Evolutionary conservation across 306 rosid genomes (phyloP).

Genomic region (Dryas octopetala): DNA sequence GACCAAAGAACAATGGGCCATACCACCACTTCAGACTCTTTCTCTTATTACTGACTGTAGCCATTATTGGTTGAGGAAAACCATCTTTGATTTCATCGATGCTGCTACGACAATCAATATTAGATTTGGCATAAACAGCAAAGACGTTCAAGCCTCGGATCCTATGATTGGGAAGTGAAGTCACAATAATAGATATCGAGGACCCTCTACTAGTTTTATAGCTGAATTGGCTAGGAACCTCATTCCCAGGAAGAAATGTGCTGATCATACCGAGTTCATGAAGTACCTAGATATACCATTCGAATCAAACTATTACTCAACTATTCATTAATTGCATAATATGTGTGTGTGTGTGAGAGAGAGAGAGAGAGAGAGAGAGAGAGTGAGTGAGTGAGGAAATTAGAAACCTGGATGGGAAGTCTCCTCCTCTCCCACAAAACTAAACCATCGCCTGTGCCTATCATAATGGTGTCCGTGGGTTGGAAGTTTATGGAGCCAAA

Average conservation of each 20-base stretch:
- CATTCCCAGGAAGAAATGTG: background rate
- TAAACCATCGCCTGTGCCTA: no score
- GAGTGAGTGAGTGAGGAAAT: no score
- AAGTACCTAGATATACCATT: background rate
- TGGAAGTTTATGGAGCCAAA: background rate
- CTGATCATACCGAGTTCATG: background rate
- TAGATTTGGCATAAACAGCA: background rate
- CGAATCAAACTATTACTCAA: background rate
- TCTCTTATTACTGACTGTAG: no score
- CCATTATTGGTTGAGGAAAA: no score
- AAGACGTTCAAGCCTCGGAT: background rate
- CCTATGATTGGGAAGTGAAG: background rate
- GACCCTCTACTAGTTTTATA: background rate
- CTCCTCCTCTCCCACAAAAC: background rate
- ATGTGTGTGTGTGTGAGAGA: no score
- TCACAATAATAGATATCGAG: background rate
- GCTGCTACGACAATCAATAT: background rate
- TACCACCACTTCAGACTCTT: no score
- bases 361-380: no score
- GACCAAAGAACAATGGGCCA: no score
- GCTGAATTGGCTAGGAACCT: background rate
- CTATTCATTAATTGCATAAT: no score
- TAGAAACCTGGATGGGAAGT: background rate
- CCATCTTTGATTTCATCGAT: no score
- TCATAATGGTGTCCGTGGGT: background rate